A percentile compares a stretch with the other conserved stretches of the same genome.
Evolutionary conservation across 331 rosid species (phyloP).

Genomic region (Rhamnella rubrinervis): DNA sequence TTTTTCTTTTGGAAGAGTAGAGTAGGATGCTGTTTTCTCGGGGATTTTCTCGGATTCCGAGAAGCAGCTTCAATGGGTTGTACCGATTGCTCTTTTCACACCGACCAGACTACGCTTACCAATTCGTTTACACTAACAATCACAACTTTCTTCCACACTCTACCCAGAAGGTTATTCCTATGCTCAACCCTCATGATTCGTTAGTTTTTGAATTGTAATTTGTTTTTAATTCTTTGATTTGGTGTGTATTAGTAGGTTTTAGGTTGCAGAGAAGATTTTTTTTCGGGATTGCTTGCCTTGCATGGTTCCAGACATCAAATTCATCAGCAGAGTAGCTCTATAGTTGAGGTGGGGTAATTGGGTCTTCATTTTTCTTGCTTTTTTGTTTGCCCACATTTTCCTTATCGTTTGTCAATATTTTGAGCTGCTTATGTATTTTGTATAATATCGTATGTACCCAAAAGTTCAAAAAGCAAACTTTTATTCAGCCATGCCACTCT

Average conservation of each 20-base stretch:
- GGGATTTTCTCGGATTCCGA: conserved; percentile 55
- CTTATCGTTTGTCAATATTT: not conserved
- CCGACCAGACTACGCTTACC: conserved; percentile 33
- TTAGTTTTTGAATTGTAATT: not conserved
- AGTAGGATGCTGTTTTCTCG: conserved; percentile 54
- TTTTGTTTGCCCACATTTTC: not conserved
- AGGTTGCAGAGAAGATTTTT: conserved; percentile 42
- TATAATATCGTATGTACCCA: not conserved
- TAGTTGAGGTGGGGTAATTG: conserved; percentile 57
- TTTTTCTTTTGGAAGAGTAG: not conserved
- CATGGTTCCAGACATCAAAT: conserved; percentile 48
- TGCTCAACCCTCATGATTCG: conserved; percentile 4
- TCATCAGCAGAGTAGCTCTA: conserved; percentile 74
- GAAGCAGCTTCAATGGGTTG: conserved; percentile 41
- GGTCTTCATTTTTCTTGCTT: conserved; percentile 9
- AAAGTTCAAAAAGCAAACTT: not conserved
- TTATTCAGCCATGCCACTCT: too few species aligned
- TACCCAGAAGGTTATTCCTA: conserved; percentile 39
- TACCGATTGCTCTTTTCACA: conserved; percentile 44
- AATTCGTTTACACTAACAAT: conserved; percentile 15
- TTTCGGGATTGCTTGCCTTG: conserved; percentile 44
- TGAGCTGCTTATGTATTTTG: not conserved
- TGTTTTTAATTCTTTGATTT: conserved; percentile 12
- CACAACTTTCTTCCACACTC: conserved; percentile 32
- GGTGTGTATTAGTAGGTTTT: conserved; percentile 41